A percentile compares a stretch with the other conserved stretches of the same genome.
phyloP scores from a whole-genome alignment of 2,329 filamentous ascomycete species.

The Phoma sp. region DNA sequence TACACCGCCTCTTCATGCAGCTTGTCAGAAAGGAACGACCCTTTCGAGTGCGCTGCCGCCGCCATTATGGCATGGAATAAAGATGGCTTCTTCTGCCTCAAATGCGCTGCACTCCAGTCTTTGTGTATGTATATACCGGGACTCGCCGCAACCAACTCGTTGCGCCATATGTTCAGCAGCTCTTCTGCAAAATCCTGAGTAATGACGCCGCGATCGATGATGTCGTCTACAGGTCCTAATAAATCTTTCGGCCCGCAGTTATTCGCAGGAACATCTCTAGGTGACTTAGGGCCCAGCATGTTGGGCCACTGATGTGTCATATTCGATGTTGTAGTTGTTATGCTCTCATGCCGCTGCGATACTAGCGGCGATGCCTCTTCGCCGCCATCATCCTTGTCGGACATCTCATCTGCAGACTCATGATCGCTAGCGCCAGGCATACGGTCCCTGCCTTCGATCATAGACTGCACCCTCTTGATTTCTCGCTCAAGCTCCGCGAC shows the following conservation, averaged over 20 bases:
- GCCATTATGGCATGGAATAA: constrained; percentile 47
- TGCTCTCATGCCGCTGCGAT: constrained; percentile 19
- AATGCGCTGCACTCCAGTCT: constrained; percentile 39
- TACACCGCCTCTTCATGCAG: constrained; percentile 44
- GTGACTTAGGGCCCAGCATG: constrained; percentile 5
- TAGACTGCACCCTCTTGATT: constrained; percentile 43
- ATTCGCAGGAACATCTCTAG: constrained; percentile 3
- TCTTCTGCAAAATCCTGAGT: constrained; percentile 36
- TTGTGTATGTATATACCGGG: constrained; percentile 39
- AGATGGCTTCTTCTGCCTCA: constrained; percentile 40
- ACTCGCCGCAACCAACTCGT: constrained; percentile 36
- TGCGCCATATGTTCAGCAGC: constrained; percentile 39
- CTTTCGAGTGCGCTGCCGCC: constrained; percentile 43
- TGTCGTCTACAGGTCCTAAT: constrained; percentile 38
- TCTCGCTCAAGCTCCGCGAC: constrained; percentile 47
- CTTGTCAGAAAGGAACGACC: constrained; percentile 37
- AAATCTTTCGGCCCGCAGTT: constrained; percentile 26
- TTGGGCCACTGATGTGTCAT: constrained; percentile 17
- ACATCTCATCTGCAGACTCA: constrained; percentile 36
- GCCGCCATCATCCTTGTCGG: constrained; percentile 21
- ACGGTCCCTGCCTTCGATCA: constrained; percentile 33
- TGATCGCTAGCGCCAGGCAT: constrained; percentile 36
- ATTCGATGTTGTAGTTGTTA: constrained; percentile 14
- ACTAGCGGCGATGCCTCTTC: constrained; percentile 24
- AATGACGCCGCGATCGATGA: constrained; percentile 44